Conservation (phyloP, 495 filamentous ascomycete genomes). For the Extremus antarcticus region DNA sequence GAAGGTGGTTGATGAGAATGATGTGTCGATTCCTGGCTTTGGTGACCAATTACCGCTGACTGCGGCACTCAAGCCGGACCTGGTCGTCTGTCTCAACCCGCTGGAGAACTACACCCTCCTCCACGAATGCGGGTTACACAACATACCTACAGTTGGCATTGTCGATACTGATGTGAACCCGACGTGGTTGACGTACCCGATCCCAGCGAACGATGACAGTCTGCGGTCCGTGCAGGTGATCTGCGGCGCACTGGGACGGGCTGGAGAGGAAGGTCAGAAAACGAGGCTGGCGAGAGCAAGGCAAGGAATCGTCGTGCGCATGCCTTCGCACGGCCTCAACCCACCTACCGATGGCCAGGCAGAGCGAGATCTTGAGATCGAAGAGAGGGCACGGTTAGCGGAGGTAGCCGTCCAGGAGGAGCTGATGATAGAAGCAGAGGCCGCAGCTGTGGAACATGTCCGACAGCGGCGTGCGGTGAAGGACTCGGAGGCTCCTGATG, state of each 20-base stretch:
- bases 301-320: background rate
- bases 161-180: constrained; percentile 91
- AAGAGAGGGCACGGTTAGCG: constrained; percentile 1
- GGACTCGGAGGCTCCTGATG: background rate
- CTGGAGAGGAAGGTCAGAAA: constrained; percentile 66
- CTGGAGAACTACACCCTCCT: constrained; percentile 81
- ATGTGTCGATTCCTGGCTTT: constrained; percentile 53
- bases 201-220: constrained; percentile 95
- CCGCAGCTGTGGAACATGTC: background rate
- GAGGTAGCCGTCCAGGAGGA: constrained; percentile 2
- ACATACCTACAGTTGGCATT: constrained; percentile 87
- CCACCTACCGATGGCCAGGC: constrained; percentile 6
- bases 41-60: constrained; percentile 51
- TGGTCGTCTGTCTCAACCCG: constrained; percentile 88
- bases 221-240: constrained; percentile 70
- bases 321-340: constrained; percentile 9
- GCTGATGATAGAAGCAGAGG: background rate
- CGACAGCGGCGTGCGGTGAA: background rate
- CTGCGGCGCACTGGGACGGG: constrained; percentile 71
- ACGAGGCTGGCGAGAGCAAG: constrained; percentile 33
- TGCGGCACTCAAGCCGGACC: constrained; percentile 65
- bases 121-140: constrained; percentile 79
- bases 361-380: background rate
- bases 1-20: constrained; percentile 61
- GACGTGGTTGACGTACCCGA: constrained; percentile 90